Evolutionary conservation across 2,329 filamentous ascomycete species (phyloP).

Genomic region (Botrytis fragariae): DNA sequence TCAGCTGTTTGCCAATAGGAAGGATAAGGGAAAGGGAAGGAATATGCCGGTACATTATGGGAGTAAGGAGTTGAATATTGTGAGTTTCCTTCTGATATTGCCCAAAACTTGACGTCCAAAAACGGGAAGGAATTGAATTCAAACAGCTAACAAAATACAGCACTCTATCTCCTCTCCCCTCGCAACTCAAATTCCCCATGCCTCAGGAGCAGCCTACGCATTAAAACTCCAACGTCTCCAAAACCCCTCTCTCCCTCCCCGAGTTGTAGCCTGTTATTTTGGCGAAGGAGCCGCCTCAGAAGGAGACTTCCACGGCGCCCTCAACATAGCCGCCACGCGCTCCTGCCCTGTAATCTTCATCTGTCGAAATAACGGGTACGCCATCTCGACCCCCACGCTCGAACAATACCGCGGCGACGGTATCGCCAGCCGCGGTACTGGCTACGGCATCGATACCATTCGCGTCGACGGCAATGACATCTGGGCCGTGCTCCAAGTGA

Average conservation of each 20-base stretch:
- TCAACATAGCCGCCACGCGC: slow-evolving; percentile 87
- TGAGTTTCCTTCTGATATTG: slow-evolving; percentile 43
- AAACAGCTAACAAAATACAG: slow-evolving; percentile 32
- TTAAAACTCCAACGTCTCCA: slow-evolving; percentile 76
- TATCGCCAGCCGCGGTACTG: slow-evolving; percentile 80
- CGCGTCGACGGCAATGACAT: slow-evolving; percentile 94
- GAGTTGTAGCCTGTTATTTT: slow-evolving; percentile 81
- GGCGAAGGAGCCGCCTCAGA: slow-evolving; percentile 88
- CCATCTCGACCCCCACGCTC: slow-evolving; percentile 83
- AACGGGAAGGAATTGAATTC: background rate
- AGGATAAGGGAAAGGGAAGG: slow-evolving; percentile 76
- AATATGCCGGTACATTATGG: slow-evolving; percentile 99
- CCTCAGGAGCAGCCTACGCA: slow-evolving; percentile 82
- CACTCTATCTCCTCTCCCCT: slow-evolving; percentile 84
- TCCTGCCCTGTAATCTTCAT: slow-evolving; percentile 88
- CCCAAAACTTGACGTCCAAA: background rate
- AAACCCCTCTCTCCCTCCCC: slow-evolving; percentile 63
- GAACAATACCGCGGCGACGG: slow-evolving; percentile 92
- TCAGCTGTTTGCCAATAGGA: slow-evolving; percentile 84
- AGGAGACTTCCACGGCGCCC: slow-evolving; percentile 85
- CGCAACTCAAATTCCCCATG: slow-evolving; percentile 87
- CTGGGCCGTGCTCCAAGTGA: slow-evolving; percentile 81
- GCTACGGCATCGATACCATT: slow-evolving; percentile 92
- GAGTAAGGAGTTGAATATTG: slow-evolving; percentile 77
- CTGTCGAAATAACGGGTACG: slow-evolving; percentile 90